phyloP scores from a whole-genome alignment of 805 yeast genomes.

The Torulaspora franciscae region DNA sequence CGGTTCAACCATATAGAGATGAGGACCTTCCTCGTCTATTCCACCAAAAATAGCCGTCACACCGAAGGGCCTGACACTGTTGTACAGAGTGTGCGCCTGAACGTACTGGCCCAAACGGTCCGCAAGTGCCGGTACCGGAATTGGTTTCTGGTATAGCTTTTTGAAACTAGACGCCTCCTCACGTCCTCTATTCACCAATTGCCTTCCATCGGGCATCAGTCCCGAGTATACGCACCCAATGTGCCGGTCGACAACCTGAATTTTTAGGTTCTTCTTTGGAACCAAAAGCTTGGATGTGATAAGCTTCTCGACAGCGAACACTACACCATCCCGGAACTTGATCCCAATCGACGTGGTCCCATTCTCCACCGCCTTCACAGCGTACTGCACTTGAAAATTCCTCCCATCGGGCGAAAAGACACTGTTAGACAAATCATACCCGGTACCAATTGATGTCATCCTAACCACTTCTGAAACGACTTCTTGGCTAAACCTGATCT shows the following conservation, averaged over 20 bases:
- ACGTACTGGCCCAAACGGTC: constrained; percentile 86
- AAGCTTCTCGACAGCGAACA: constrained; percentile 95
- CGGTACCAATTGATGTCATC: constrained; percentile 94
- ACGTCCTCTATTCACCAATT: constrained; percentile 84
- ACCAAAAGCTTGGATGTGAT: constrained; percentile 81
- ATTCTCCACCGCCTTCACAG: constrained; percentile 94
- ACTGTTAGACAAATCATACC: constrained; percentile 95
- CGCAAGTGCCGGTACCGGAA: constrained; percentile 75
- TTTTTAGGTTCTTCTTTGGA: constrained; percentile 82
- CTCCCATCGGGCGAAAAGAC: constrained; percentile 87
- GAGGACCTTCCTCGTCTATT: constrained; percentile 83
- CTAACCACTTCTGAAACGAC: neutral
- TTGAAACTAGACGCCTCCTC: constrained; percentile 83
- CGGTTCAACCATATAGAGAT: constrained; percentile 95
- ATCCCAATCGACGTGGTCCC: constrained; percentile 95
- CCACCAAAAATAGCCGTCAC: constrained; percentile 91
- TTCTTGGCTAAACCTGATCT: neutral
- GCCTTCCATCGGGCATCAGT: constrained; percentile 93
- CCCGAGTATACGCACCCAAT: constrained; percentile 96
- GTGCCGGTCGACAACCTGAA: constrained; percentile 90
- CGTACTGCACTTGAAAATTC: constrained; percentile 97
- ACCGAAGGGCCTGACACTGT: constrained; percentile 97
- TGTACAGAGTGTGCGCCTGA: constrained; percentile 92
- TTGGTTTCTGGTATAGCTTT: constrained; percentile 66
- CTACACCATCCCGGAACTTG: constrained; percentile 87